A percentile compares a stretch with the other conserved stretches of the same genome.
phyloP scores from a whole-genome alignment of 805 yeast genomes.

The Teunomyces cretensis region DNA sequence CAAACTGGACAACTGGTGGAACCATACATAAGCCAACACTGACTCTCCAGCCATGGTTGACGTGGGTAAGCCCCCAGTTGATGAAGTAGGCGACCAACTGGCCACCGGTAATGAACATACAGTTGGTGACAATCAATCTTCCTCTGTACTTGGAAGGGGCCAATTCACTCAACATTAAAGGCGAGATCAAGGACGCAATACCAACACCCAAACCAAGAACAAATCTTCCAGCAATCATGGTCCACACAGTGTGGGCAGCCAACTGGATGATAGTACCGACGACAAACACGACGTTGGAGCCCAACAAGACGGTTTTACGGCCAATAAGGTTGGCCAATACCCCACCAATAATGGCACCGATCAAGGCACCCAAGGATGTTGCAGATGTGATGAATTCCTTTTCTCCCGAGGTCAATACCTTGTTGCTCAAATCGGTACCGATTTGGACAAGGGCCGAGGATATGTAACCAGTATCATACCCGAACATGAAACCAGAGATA shows the following conservation, averaged over 20 bases:
- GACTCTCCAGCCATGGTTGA: constrained; percentile 88
- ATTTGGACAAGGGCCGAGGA: constrained; percentile 89
- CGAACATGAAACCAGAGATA: constrained; percentile 94
- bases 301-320: constrained; percentile 78
- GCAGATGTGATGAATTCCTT: constrained; percentile 92
- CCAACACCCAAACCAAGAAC: constrained; percentile 97
- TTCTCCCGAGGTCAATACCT: constrained; percentile 65
- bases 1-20: constrained; percentile 79
- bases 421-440: constrained; percentile 64
- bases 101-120: constrained; percentile 90
- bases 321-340: constrained; percentile 79
- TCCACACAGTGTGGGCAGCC: constrained; percentile 78
- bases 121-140: constrained; percentile 82
- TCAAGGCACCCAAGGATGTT: constrained; percentile 88
- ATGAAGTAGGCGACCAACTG: constrained; percentile 92
- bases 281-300: constrained; percentile 78
- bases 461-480: constrained; percentile 96
- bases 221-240: constrained; percentile 89
- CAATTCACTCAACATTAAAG: constrained; percentile 85
- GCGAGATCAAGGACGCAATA: constrained; percentile 90
- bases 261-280: constrained; percentile 86
- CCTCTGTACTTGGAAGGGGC: constrained; percentile 94
- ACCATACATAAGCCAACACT: constrained; percentile 87
- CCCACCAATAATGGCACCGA: constrained; percentile 80
- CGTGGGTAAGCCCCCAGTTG: constrained; percentile 79